Conservation (phyloP, 768 basidiomycete genomes). For the Suillus occidentalis region DNA sequence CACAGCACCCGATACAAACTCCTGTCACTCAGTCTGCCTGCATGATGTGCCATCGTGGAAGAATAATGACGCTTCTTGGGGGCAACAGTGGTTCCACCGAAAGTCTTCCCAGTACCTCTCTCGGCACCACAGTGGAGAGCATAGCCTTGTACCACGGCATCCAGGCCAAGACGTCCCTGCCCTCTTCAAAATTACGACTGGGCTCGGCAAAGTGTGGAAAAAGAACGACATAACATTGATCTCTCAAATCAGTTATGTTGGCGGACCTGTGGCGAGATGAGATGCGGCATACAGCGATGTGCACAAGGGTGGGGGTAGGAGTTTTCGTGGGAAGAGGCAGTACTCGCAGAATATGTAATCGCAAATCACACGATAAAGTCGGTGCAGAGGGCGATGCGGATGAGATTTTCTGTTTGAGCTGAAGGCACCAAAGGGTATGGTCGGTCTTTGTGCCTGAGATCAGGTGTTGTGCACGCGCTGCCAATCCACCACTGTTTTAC, state of each 20-base stretch:
- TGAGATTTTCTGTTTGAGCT: constrained; percentile 39
- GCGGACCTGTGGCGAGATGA: constrained; percentile 18
- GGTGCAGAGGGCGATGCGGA: constrained; percentile 24
- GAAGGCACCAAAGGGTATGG: constrained; percentile 53
- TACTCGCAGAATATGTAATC: constrained; percentile 44
- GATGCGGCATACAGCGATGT: constrained; percentile 45
- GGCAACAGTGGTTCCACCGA: constrained; percentile 28
- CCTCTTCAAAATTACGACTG: constrained; percentile 39
- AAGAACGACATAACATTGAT: constrained; percentile 35
- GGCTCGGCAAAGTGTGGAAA: constrained; percentile 28
- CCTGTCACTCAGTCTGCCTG: background rate
- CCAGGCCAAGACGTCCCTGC: constrained; percentile 46
- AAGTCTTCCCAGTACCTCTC: constrained; percentile 19
- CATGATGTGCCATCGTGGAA: constrained; percentile 29
- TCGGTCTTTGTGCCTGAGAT: constrained; percentile 46
- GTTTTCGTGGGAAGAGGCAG: constrained; percentile 35
- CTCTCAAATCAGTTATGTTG: constrained; percentile 16
- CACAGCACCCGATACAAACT: background rate
- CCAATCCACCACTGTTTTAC: constrained; percentile 53
- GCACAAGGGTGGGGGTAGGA: constrained; percentile 27
- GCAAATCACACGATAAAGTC: constrained; percentile 38
- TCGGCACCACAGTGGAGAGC: constrained; percentile 18
- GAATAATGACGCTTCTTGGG: constrained; percentile 28
- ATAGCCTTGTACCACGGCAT: constrained; percentile 49
- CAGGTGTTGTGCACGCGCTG: constrained; percentile 46